Evolutionary conservation across 2,329 filamentous ascomycete species (phyloP), one percentile per base, ranked within the genome.

Genomic region (Calonectria hawksworthii): DNA sequence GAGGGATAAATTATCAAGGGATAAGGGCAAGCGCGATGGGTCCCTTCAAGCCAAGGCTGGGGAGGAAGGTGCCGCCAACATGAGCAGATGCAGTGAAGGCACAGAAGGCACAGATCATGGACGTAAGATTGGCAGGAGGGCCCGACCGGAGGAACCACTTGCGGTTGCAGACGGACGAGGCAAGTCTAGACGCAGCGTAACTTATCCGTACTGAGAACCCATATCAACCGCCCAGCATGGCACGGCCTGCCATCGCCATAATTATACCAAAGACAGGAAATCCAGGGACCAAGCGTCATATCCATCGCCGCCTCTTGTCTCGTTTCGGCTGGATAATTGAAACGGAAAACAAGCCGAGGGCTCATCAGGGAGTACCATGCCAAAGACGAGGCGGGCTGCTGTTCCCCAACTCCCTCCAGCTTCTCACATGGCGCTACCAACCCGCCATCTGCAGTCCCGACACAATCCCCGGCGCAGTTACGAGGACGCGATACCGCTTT

Each of bases 401-500:
- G 23, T 41, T 36, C 23, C 56, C 56, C 54, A 36, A n/a, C 54
- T 59, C 54, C 38, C 23, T 63, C 56, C 56, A 63, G 36, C 56
- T 63, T 63, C 56, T 63, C 56, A 41, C 56, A 63, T 63, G 56
- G 56, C 56, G 56, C 56, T 63, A 63, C 56, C 34, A 63, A 38
- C 56, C 56, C 14, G 44, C 44, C 44, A 10, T 47, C 44, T 47
- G 44, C 44, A 23, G n/a, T 47, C 21, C 34, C 34, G 34, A 38
- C 8, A n/a, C 34, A 61, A 23, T 28, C 32, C 56, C 56, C 32
- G 36, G 26, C 32, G 30, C 32, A 38, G 14, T 41, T 41, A 41
- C 56, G 36, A 63, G 34, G 36, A 13, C 32, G 56, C 36, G 56
- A 63, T 38, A 38, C 56, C 56, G 36, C 56, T 63, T 63, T 38